Base-by-base conservation (phyloP, 176 grass and related monocot species). In the Oryza punctata region DNA sequence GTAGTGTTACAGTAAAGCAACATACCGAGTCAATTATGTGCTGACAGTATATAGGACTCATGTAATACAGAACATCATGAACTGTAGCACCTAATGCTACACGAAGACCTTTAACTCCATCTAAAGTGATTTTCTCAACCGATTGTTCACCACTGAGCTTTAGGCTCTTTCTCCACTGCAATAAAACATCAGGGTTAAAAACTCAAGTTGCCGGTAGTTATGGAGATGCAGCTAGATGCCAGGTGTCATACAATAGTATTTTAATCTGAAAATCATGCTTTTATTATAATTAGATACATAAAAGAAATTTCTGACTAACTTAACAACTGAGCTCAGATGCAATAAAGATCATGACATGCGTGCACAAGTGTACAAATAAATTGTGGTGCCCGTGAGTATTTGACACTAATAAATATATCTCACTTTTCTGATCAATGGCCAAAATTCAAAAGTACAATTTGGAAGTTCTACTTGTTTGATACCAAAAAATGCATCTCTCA, bases 1-100 rank as follows among this genome's bases (percentile, higher is more conserved):
- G 12, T 75, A 47, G 12, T 84, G 49, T 43, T 32, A 41, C 47
- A 45, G 69, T 75, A 81, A 75, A 90, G 78, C 21, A 91, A 81
- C 40, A 79, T 98, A 98, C 96, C 91, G 96, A 98, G 57, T 98
- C 87, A 32, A 98, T 98, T 77, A 98, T 98, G 71, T 95, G 84
- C 69, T 98, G 96, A 86, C 93, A 98, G 70, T 98, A 98, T 71
- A 98, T 95, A 82, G 96, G 96, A 66, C 96, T 98, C 93, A 98
- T 98, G 70, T 98, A 98, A 90, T 98, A 95, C 68, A 98, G 84
- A 89, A 98, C 96, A 85, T 98, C 96, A 81, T 98, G 96, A 82
- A 98, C 96, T 18, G 96, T 98, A 60, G 93, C 93, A 65, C 96
- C 88, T 81, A 95, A 82, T 10, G 96, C 86, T 23, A 95, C 87